These are phyloP conservation scores for Phalaenopsis hybrid DNA, from an alignment of 116 monocot genomes.

Conservation along the genomic window DNA sequence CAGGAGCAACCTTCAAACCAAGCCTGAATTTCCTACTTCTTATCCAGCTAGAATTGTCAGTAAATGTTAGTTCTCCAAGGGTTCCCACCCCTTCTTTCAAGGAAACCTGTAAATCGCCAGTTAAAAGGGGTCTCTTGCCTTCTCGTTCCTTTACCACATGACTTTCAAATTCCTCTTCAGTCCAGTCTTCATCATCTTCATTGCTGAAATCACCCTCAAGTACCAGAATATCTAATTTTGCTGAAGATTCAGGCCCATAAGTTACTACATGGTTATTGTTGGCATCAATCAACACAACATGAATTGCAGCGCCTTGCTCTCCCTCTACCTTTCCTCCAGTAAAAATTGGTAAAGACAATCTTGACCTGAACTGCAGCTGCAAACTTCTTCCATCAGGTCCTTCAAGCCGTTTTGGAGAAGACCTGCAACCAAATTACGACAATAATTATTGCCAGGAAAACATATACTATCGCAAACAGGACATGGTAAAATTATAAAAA, in stretches of 20 bases:
- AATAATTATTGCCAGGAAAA: not conserved
- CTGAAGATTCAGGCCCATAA: constrained; percentile 56
- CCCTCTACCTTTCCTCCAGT: constrained; percentile 80
- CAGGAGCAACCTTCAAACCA: constrained; percentile 23
- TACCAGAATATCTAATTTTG: constrained; percentile 63
- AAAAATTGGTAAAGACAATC: constrained; percentile 55
- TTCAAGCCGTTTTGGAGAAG: constrained; percentile 65
- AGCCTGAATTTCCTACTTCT: constrained; percentile 43
- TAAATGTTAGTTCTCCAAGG: constrained; percentile 51
- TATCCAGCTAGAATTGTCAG: constrained; percentile 67
- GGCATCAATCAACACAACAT: constrained; percentile 65
- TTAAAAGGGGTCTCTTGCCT: constrained; percentile 68
- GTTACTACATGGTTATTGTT: constrained; percentile 39
- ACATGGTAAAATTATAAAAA: not conserved
- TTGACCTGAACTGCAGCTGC: constrained; percentile 62
- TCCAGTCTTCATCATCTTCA: constrained; percentile 68
- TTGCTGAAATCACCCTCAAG: constrained; percentile 84
- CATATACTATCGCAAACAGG: not conserved
- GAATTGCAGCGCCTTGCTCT: constrained; percentile 72
- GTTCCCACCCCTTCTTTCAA: constrained; percentile 65
- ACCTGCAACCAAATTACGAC: constrained; percentile 20
- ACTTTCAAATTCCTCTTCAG: constrained; percentile 65
- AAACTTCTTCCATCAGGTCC: constrained; percentile 61
- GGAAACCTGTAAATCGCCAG: constrained; percentile 47
- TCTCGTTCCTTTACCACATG: constrained; percentile 75